Evolutionary conservation across 768 basidiomycete species (phyloP), one percentile per base, ranked within the genome.

Genomic region (Tricholoma saponaceum): DNA sequence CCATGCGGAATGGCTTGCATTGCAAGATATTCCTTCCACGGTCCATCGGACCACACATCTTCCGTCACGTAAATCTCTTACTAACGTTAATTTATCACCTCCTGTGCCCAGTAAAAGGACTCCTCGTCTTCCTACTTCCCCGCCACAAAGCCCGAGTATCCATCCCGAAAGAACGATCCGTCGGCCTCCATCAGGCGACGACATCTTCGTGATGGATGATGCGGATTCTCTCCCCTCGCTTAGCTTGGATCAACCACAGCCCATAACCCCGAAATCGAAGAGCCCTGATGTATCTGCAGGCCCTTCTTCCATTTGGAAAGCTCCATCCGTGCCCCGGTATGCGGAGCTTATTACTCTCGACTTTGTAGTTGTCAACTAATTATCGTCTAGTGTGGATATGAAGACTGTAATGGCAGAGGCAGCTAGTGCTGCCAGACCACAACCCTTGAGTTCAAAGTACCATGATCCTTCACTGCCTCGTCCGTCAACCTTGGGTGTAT

Each of bases 141-240:
- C 76, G 13, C 63, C 57, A 22, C 52, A 51, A 23, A 66, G 68
- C 51, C 64, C 66, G 4, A 55, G 51, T 10, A 41, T 64, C 9
- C 30, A 41, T 51, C 63, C 62, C 22, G 57, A 52, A 35, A 60
- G 44, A 47, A 55, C 43, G 18, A 58, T 74, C 8, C 71, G 68
- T 51, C 69, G 66, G 32, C 72, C 61, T 5, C 68, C 67, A 26
- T 77, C 81, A 2, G 84, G 66, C 8, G 81, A 92, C 56, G 93
- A 91, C 52, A 77, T 95, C 28, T 95, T 96, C 64, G 67, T 75
- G 6, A 95, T 95, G 92, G 94, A 95, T 64, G 90, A 90, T 51
- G 71, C 79, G 3, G 85, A 84, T n/a, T 61, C 65, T 8, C 66
- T 72, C 1, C 70, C 70, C 6, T 50, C 70, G 2, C 60, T 72